Base-by-base conservation (phyloP, 352 stramenopile genomes). In the Phytophthora constricta region DNA sequence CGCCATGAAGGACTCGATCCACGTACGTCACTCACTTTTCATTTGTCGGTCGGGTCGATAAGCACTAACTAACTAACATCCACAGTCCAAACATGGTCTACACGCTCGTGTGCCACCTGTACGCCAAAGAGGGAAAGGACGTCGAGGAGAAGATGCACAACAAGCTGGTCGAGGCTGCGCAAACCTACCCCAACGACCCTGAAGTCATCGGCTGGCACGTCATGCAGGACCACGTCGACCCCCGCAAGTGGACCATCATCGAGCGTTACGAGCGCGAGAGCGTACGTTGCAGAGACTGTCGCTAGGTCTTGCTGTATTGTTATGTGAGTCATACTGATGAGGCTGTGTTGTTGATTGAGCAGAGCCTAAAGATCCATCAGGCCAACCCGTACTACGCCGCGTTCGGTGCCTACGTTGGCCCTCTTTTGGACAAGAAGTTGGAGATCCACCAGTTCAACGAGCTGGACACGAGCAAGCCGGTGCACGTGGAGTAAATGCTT, bases 91-190 rank as follows among this genome's bases (percentile, higher is more conserved):
- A 33, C 8, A 65, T 70, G 55, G 55, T 70, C 19, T 70, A 53
- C 48, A 70, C 62, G 22, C 17, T 70, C 41, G 62, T 70, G 17
- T 34, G 27, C 22, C 55, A 65, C 41, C n/a, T 70, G 17, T 50
- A 70, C 41, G 48, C 62, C 55, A 70, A 70, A 41, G 62, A 70
- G 54, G 62, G 62, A 47, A 70, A 70, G 62, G 62, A 65, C 16
- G 49, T 70, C 3, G 62, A 70, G 31, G 62, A 70, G 13, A 70
- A 70, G 49, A 39, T 65, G 48, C 62, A 20, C 48, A 70, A 57
- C 55, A 70, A 65, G 41, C 47, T 70, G 9, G 37, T 70, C 25
- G 62, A 70, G 41, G 62, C 62, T 14, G 65, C 62, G 23, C 47
- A 65, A 25, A 60, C 45, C 23, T 65, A 70, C 41, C 34, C 51